Evolutionary conservation across 352 stramenopile species (phyloP).

Genomic region (Pythium utonaiense): DNA sequence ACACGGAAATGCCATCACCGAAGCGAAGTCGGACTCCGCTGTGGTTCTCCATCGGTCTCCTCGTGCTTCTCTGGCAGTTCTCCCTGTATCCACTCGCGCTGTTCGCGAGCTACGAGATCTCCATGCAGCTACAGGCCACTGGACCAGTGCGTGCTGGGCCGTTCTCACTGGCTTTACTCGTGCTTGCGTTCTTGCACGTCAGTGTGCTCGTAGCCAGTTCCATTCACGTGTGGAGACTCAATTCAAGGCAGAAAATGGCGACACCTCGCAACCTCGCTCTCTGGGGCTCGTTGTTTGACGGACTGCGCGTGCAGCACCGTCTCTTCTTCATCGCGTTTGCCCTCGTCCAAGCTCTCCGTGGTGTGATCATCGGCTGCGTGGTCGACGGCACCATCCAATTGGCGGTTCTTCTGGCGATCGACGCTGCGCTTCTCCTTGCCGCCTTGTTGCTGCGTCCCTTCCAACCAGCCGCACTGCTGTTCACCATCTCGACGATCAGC

Average conservation of each 20-base stretch:
- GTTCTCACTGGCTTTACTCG: conserved; percentile 39
- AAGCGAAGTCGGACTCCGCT: background rate
- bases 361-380: background rate
- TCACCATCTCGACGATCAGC: background rate
- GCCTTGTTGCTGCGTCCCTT: background rate
- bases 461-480: background rate
- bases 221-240: background rate
- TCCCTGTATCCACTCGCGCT: conserved; percentile 18
- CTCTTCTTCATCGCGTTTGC: conserved; percentile 3
- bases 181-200: conserved; percentile 15
- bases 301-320: background rate
- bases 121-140: background rate
- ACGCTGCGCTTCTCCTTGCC: background rate
- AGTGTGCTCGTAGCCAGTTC: background rate
- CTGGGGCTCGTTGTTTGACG: conserved; percentile 3
- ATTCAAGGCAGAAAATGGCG: background rate
- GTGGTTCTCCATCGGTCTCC: conserved; percentile 11
- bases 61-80: conserved; percentile 13
- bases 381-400: background rate
- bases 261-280: conserved; percentile 27
- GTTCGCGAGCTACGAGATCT: conserved; percentile 22
- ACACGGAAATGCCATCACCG: too few species aligned
- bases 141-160: background rate
- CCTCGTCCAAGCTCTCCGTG: background rate
- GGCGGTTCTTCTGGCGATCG: background rate